Conservation (phyloP, 495 filamentous ascomycete species). For the Cercophora scortea region DNA sequence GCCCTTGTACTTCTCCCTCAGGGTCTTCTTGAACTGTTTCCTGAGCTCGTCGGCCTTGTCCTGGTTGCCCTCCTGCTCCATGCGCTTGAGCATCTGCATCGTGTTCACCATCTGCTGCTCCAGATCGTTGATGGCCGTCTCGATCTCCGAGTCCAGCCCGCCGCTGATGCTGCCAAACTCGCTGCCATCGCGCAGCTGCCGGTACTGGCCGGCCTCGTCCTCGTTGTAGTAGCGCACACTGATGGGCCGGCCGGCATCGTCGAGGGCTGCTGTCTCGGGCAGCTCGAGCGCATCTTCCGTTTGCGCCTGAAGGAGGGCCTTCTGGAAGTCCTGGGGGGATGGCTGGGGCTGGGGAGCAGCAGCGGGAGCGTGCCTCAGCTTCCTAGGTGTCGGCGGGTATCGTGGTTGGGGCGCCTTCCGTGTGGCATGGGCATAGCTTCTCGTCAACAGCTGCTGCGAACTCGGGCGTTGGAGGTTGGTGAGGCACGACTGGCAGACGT, state of each 20-base stretch:
- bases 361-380: neutral
- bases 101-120: conserved; percentile 46
- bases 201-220: conserved; percentile 30
- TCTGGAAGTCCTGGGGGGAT: neutral
- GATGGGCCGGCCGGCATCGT: conserved; percentile 1
- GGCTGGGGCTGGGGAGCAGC: neutral
- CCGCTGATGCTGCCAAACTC: conserved; percentile 36
- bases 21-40: conserved; percentile 25
- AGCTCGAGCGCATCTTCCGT: neutral
- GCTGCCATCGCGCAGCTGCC: conserved; percentile 21
- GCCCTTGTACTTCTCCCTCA: conserved; percentile 27
- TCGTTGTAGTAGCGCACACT: conserved; percentile 37
- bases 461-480: neutral
- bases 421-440: conserved; percentile 10
- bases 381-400: neutral
- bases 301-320: neutral
- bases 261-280: neutral
- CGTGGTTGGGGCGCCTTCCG: conserved; percentile 2
- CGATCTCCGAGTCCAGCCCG: conserved; percentile 31
- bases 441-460: conserved; percentile 4
- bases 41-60: conserved; percentile 25
- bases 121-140: conserved; percentile 37
- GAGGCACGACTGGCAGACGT: conserved; percentile 28
- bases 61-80: conserved; percentile 28
- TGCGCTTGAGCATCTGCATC: conserved; percentile 25